Evolutionary conservation across 2,329 filamentous ascomycete genomes (phyloP).

Genomic region (Xylaria sp.): DNA sequence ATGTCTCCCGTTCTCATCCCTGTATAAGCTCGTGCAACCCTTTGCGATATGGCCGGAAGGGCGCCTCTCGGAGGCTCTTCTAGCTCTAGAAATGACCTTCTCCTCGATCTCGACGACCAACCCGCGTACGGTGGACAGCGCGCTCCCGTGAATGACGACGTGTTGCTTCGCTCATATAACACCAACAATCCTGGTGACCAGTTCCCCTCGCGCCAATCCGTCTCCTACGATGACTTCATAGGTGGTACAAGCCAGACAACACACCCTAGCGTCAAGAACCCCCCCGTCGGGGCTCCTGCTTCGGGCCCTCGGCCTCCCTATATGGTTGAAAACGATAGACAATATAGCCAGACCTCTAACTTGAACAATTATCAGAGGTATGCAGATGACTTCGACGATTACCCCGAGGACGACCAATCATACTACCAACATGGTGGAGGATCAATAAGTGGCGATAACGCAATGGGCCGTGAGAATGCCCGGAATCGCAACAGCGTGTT

Average conservation of each 20-base stretch:
- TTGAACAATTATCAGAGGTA: conserved; percentile 92
- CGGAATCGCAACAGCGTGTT: conserved; percentile 90
- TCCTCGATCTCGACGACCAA: conserved; percentile 79
- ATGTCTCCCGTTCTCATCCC: conserved; percentile 48
- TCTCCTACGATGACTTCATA: conserved; percentile 95
- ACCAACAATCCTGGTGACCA: conserved; percentile 66
- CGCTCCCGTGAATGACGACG: conserved; percentile 83
- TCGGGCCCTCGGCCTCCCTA: conserved; percentile 57
- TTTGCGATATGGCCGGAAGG: conserved; percentile 71
- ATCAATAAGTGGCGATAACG: conserved; percentile 55
- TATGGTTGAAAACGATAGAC: conserved; percentile 54
- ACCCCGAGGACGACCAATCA: conserved; percentile 79
- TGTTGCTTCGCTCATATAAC: conserved; percentile 79
- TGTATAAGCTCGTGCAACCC: conserved; percentile 50
- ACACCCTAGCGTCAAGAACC: conserved; percentile 59
- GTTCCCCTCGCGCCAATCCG: conserved; percentile 78
- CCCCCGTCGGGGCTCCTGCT: conserved; percentile 46
- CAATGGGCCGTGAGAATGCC: conserved; percentile 64
- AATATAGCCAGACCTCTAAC: conserved; percentile 81
- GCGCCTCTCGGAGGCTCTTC: conserved; percentile 64
- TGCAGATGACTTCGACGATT: conserved; percentile 86
- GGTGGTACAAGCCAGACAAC: conserved; percentile 68
- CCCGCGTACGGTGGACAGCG: conserved; percentile 80
- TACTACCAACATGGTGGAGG: conserved; percentile 80
- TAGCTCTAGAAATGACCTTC: conserved; percentile 65